These are phyloP conservation scores for Talaromyces pinophilus DNA, from an alignment of 2,329 filamentous ascomycete genomes.

Conservation along the genomic window DNA sequence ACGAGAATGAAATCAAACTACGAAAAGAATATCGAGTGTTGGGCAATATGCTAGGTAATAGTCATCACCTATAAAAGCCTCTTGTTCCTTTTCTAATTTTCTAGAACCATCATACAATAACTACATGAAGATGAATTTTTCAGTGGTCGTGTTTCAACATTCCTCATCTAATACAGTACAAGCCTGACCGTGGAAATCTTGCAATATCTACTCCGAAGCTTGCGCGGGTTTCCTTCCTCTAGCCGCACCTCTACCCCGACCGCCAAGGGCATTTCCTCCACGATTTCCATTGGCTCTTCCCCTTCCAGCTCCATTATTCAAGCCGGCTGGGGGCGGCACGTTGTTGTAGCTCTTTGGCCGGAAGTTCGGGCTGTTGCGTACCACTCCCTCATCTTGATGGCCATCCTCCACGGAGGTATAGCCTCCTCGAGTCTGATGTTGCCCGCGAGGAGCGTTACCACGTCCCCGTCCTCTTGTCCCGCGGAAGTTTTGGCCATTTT, in stretches of 20 bases:
- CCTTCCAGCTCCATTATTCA: conserved; percentile 39
- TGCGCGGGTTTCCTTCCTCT: conserved; percentile 13
- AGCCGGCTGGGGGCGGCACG: conserved; percentile 50
- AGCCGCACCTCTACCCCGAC: conserved; percentile 14
- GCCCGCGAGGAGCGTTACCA: conserved; percentile 30
- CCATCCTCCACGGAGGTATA: conserved; percentile 49
- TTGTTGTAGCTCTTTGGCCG: conserved; percentile 55
- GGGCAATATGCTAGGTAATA: background rate
- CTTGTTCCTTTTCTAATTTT: background rate
- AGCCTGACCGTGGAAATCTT: background rate
- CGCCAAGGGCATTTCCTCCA: conserved; percentile 15
- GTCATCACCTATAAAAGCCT: background rate
- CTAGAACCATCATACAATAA: background rate
- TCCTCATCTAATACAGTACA: background rate
- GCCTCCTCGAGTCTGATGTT: conserved; percentile 36
- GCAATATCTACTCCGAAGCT: background rate
- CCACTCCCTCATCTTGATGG: conserved; percentile 55
- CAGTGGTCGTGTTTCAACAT: background rate
- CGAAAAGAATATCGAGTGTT: background rate
- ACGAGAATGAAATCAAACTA: background rate
- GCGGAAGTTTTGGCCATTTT: conserved; percentile 30
- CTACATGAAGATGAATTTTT: background rate
- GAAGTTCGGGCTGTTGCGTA: conserved; percentile 59
- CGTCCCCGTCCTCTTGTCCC: conserved; percentile 39
- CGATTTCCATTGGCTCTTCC: conserved; percentile 35